Evolutionary conservation across 2,329 filamentous ascomycete genomes (phyloP).

Genomic region (Aureobasidium sp.): DNA sequence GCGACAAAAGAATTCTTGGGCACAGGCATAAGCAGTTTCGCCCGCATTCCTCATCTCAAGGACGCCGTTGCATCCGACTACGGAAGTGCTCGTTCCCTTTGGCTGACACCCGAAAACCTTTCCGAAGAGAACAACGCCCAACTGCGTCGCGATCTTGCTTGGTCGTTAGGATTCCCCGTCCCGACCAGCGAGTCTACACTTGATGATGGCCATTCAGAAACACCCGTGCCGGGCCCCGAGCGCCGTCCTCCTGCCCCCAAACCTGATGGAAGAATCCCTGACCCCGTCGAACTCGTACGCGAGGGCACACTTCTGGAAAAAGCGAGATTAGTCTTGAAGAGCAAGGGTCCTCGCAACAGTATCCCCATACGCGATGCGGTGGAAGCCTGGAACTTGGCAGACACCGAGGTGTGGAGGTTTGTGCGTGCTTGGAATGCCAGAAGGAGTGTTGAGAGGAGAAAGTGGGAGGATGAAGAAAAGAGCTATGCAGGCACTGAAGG

Average conservation of each 20-base stretch:
- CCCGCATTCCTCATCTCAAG: constrained; percentile 68
- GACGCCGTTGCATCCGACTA: constrained; percentile 65
- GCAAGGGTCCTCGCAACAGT: constrained; percentile 7
- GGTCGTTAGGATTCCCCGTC: constrained; percentile 80
- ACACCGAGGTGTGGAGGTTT: constrained; percentile 72
- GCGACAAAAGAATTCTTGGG: constrained; percentile 63
- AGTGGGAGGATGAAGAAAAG: constrained; percentile 63
- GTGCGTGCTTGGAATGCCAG: constrained; percentile 58
- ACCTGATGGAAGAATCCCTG: constrained; percentile 43
- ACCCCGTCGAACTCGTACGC: constrained; percentile 43
- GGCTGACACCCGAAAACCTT: constrained; percentile 62
- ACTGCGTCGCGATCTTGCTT: constrained; percentile 53
- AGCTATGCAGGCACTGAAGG: constrained; percentile 52
- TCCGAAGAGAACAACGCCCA: constrained; percentile 4
- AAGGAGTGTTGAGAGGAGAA: constrained; percentile 50
- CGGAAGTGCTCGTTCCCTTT: constrained; percentile 58
- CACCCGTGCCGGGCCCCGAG: constrained; percentile 51
- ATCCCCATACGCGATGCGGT: constrained; percentile 30
- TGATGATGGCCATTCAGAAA: constrained; percentile 46
- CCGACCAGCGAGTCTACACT: constrained; percentile 44
- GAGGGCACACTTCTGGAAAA: constrained; percentile 50
- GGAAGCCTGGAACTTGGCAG: constrained; percentile 51
- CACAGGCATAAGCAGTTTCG: constrained; percentile 50
- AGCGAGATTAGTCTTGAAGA: constrained; percentile 30
- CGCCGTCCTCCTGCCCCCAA: constrained; percentile 39